These are phyloP conservation scores for Penicillium atrosanguineum DNA, from an alignment of 495 filamentous ascomycete genomes.

Conservation along the genomic window DNA sequence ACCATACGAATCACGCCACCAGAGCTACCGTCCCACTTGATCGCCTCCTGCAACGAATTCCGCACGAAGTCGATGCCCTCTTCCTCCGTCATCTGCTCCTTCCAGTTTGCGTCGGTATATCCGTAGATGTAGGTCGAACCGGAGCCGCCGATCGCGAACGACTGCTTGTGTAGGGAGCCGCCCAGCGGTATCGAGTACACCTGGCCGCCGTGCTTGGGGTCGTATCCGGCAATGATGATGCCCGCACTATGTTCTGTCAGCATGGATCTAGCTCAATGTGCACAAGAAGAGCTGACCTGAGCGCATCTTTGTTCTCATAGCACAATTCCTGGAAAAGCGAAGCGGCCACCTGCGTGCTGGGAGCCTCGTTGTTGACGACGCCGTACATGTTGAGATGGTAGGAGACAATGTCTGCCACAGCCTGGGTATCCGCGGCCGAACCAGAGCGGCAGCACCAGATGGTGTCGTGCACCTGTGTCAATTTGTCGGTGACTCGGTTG, in stretches of 20 bases:
- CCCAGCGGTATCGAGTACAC: constrained; percentile 97
- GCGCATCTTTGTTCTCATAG: constrained; percentile 91
- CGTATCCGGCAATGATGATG: constrained; percentile 96
- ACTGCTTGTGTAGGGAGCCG: constrained; percentile 94
- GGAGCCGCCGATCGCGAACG: constrained; percentile 93
- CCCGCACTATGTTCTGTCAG: constrained; percentile 65
- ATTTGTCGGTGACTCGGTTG: constrained; percentile 98
- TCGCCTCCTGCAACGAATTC: constrained; percentile 82
- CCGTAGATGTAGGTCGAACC: constrained; percentile 99
- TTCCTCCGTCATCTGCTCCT: constrained; percentile 87
- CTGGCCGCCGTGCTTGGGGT: constrained; percentile 88
- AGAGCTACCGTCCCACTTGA: constrained; percentile 99
- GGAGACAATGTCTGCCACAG: constrained; percentile 94
- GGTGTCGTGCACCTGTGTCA: constrained; percentile 96
- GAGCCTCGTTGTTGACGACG: constrained; percentile 79
- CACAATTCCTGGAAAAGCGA: constrained; percentile 96
- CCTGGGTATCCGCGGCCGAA: constrained; percentile 96
- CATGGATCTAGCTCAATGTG: neutral
- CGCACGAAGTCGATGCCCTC: constrained; percentile 95
- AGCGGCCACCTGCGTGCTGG: constrained; percentile 90
- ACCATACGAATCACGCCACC: constrained; percentile 98
- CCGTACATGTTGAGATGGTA: constrained; percentile 93
- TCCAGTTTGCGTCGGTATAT: constrained; percentile 96
- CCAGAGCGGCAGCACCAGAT: constrained; percentile 99
- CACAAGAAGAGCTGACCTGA: constrained; percentile 56